phyloP scores from a whole-genome alignment of 768 basidiomycete genomes.

The Tulasnella sp. region DNA sequence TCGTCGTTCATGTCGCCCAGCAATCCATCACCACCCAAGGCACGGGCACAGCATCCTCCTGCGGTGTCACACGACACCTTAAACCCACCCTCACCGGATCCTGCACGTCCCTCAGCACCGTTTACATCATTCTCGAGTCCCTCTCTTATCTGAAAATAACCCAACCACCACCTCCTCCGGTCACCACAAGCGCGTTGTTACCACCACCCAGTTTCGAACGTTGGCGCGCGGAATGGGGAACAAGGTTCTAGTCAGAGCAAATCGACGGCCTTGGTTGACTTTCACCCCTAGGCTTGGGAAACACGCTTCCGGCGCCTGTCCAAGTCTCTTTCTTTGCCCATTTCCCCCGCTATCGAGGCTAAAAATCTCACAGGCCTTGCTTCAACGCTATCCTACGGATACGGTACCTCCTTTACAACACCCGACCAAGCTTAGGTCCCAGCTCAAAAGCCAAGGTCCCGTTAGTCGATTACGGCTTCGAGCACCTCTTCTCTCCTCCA shows the following conservation, averaged over 20 bases:
- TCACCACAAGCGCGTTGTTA: neutral
- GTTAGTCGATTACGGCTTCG: neutral
- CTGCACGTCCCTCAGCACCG: neutral
- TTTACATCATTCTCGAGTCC: constrained; percentile 7
- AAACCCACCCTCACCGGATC: constrained; percentile 1
- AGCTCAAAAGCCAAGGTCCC: neutral
- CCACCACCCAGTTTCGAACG: neutral
- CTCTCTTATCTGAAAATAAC: neutral
- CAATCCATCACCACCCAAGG: neutral
- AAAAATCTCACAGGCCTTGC: constrained; percentile 8
- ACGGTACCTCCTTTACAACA: neutral
- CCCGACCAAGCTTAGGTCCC: neutral
- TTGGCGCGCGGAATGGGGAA: neutral
- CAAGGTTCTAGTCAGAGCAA: constrained; percentile 6
- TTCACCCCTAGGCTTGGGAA: neutral
- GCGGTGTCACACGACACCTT: neutral
- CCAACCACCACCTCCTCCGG: neutral
- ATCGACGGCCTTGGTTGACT: neutral
- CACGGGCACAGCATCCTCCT: neutral
- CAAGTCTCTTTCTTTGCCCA: neutral
- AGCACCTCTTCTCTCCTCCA: neutral
- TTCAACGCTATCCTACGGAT: neutral
- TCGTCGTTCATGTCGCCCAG: neutral
- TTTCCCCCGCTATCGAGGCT: neutral
- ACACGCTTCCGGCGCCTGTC: constrained; percentile 4